Evolutionary conservation across 495 filamentous ascomycete genomes (phyloP).

Genomic region (Trichocladium uniseriatum): DNA sequence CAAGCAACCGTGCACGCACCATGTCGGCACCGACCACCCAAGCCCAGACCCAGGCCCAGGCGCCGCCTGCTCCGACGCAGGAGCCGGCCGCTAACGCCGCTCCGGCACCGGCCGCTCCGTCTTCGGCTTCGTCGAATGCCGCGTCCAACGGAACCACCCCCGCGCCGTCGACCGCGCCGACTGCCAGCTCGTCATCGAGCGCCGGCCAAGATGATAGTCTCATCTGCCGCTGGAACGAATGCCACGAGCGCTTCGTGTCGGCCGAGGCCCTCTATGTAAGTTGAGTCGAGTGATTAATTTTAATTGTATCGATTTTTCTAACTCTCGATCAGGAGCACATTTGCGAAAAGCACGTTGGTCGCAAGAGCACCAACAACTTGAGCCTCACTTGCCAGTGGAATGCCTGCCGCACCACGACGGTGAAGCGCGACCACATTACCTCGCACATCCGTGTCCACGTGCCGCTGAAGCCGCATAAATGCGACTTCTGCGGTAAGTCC

Average conservation of each 20-base stretch:
- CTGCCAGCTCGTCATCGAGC: slow-evolving; percentile 31
- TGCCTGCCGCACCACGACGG: slow-evolving; percentile 87
- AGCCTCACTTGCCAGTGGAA: slow-evolving; percentile 98
- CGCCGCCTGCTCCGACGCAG: slow-evolving; percentile 8
- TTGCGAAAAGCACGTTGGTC: slow-evolving; percentile 95
- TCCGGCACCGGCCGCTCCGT: slow-evolving; percentile 8
- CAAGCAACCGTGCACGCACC: background rate
- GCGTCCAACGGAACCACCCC: slow-evolving; percentile 38
- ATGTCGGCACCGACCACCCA: slow-evolving; percentile 13
- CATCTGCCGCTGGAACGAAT: slow-evolving; percentile 78
- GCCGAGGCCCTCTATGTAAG: slow-evolving; percentile 88
- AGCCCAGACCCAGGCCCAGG: too few species aligned
- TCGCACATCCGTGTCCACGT: slow-evolving; percentile 99
- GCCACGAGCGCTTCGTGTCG: slow-evolving; percentile 67
- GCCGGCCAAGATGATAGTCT: slow-evolving; percentile 50
- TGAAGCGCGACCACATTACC: slow-evolving; percentile 99
- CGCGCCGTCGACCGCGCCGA: slow-evolving; percentile 33
- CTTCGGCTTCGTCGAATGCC: slow-evolving; percentile 18
- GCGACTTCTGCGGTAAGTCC: slow-evolving; percentile 95
- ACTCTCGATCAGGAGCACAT: slow-evolving; percentile 70
- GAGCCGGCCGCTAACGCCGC: slow-evolving; percentile 5
- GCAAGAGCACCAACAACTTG: slow-evolving; percentile 98
- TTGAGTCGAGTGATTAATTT: too few species aligned
- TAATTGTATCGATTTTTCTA: slow-evolving; percentile 16
- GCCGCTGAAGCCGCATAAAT: slow-evolving; percentile 95